Base-by-base conservation (phyloP, 192 early-diverging fungal species). In the Coemansia sp. region DNA sequence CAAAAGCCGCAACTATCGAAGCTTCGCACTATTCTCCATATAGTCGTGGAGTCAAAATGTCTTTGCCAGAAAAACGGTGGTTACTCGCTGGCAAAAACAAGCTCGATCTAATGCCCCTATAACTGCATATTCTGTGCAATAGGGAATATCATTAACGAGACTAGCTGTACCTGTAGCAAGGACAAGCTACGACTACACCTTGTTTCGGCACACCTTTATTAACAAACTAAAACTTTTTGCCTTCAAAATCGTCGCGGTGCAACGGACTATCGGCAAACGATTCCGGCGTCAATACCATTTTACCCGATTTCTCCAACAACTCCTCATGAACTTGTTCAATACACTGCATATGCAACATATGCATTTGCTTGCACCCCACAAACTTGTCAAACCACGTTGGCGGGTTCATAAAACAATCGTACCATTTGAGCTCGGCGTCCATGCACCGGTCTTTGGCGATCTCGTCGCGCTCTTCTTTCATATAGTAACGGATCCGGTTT, bases 381-480 rank as follows among this genome's bases (percentile, higher is more conserved):
- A 41, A 25, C 41, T 59, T 23, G 57, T 38, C 39, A 23, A 59
- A 59, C 57, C 39, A 27, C 22, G 57, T 41, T 2, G 57, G 57
- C 54, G 77, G 77, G 8, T 69, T 57, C 1, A 56, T 37, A 16
- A 63, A 48, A 54, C 77, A 79, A 14, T 69, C 72, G 48, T 56
- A 64, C 67, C 71, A 79, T 9, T 39, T 57, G 51, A 73, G 66
- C 23, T 79, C 77, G 48, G 60, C 67, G 37, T 79, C 77, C 12
- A 64, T 67, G 61, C 77, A 80, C 16, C 67, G 68, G 54, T 74
- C 68, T 23, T 61, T 45, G 29, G 68, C 68, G 14, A 80, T 80
- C 22, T 73, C 58, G n/a, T 67, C 68, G n/a, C 63, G 67, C 26
- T 80, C 72, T 49, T 65, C 48, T 10, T 37, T 39, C 11, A 62